Evolutionary conservation across 345 rosid species (phyloP), one percentile per base, ranked within the genome.

Genomic region (Moricandia arvensis): DNA sequence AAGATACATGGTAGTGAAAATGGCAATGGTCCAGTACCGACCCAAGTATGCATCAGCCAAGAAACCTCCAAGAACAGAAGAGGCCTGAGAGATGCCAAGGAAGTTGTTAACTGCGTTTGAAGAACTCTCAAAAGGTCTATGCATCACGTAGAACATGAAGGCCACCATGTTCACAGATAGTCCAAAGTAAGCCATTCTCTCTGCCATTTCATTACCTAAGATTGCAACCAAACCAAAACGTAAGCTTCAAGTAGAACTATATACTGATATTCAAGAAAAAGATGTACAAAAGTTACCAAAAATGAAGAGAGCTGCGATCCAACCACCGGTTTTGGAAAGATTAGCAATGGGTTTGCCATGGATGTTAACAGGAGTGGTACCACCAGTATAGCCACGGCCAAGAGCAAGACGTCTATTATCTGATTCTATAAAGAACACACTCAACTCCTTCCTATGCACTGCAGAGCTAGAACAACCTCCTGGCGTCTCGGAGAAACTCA

Each of bases 41-140:
- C 98, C 97, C 26, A 89, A 91, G 85, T 93, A 93, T 6, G 98
- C 98, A 58, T 93, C 98, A 3, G 98, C 98, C 26, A 93, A 81
- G 79, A 93, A 93, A 21, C 98, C 98, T 27, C 98, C 98, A 4
- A 91, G 71, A 62, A 93, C 90, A 72, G 98, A 93, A 31, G 97
- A 93, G 51, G 82, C 96, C 75, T 93, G 98, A 45, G 98, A 93
- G 65, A 93, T 87, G 43, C 98, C 98, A 0, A 93, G 86, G 82
- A 93, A 93, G 51, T 91, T 91, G 87, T 91, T 93, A 16, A 93
- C 97, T 16, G 89, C 89, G 71, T 85, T 93, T 1, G 97, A 88
- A n/a, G 97, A 87, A 76, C 88, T 85, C 24, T 91, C 69, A 66
- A 93, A 93, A 49, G 98, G 93, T 68, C 74, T 83, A 70, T 93